These are phyloP conservation scores for Drechslerella dactyloides DNA, from an alignment of 2,329 filamentous ascomycete species.

Conservation along the genomic window DNA sequence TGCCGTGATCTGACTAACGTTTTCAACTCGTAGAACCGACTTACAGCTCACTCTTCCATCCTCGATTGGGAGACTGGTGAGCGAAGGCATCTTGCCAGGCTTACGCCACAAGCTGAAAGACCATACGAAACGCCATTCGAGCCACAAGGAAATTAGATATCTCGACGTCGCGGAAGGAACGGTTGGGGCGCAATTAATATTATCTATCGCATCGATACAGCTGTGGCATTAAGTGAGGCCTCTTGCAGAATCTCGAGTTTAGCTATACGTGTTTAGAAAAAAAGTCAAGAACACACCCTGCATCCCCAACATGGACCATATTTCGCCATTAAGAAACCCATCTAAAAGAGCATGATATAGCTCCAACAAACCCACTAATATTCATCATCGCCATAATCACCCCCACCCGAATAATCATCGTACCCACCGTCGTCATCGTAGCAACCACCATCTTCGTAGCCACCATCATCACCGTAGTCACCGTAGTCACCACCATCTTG, in stretches of 20 bases:
- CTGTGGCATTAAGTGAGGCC: too few species aligned
- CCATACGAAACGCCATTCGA: conserved; percentile 38
- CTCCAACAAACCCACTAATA: too few species aligned
- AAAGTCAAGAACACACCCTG: too few species aligned
- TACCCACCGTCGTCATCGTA: not conserved
- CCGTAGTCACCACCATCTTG: not conserved
- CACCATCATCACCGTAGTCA: not conserved
- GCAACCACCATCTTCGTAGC: not conserved
- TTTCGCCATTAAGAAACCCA: too few species aligned
- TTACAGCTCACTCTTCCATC: conserved; percentile 78
- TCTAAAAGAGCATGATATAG: too few species aligned
- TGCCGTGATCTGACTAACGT: not conserved
- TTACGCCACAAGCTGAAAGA: conserved; percentile 79
- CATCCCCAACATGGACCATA: not conserved
- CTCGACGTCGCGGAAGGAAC: too few species aligned
- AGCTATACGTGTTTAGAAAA: too few species aligned
- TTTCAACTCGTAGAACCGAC: conserved; percentile 54
- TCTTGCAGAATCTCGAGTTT: too few species aligned
- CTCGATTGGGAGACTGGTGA: conserved; percentile 82
- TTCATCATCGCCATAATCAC: not conserved
- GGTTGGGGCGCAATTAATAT: too few species aligned
- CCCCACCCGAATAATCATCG: not conserved
- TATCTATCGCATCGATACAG: not conserved
- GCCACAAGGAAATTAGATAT: not conserved
- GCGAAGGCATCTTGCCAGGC: conserved; percentile 77